Conservation (phyloP, 179 eudicot species). For the Corrigiola litoralis region DNA sequence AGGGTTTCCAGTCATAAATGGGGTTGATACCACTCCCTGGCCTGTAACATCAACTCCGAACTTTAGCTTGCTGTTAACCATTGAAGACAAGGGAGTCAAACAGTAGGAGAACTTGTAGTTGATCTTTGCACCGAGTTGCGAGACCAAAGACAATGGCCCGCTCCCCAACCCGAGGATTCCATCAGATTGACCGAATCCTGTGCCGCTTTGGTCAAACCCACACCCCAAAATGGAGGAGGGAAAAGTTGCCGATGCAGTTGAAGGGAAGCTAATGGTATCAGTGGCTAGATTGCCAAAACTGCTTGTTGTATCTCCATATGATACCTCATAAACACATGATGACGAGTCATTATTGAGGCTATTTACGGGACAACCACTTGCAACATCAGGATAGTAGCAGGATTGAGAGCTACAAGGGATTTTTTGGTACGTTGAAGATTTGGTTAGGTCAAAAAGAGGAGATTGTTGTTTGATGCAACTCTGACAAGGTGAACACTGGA, state of each 20-base stretch:
- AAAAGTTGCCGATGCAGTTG: constrained; percentile 6
- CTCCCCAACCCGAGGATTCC: constrained; percentile 62
- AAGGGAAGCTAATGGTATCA: constrained; percentile 41
- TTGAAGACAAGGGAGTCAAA: constrained; percentile 26
- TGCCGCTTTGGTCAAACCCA: constrained; percentile 35
- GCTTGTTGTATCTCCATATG: constrained; percentile 32
- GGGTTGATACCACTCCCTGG: constrained; percentile 39
- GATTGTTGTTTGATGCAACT: constrained; percentile 24
- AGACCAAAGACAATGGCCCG: constrained; percentile 36
- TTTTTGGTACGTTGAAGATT: constrained; percentile 29
- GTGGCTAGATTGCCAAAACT: constrained; percentile 31
- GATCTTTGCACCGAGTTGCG: constrained; percentile 30
- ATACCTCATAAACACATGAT: constrained; percentile 6
- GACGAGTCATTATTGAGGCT: not conserved
- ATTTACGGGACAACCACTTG: not conserved
- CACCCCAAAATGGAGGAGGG: constrained; percentile 41
- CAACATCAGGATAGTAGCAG: constrained; percentile 9
- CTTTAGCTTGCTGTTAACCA: constrained; percentile 26
- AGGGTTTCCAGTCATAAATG: constrained; percentile 7
- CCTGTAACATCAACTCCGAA: constrained; percentile 45
- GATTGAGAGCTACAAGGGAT: constrained; percentile 23
- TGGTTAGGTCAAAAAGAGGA: constrained; percentile 31
- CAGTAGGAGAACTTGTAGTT: constrained; percentile 44
- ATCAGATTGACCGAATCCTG: constrained; percentile 12
- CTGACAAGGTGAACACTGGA: constrained; percentile 44